Percentiles rank a stretch among this genome's conserved stretches.
phyloP scores from a whole-genome alignment of 208 protist genomes.

The Acanthamoeba lenticulata region DNA sequence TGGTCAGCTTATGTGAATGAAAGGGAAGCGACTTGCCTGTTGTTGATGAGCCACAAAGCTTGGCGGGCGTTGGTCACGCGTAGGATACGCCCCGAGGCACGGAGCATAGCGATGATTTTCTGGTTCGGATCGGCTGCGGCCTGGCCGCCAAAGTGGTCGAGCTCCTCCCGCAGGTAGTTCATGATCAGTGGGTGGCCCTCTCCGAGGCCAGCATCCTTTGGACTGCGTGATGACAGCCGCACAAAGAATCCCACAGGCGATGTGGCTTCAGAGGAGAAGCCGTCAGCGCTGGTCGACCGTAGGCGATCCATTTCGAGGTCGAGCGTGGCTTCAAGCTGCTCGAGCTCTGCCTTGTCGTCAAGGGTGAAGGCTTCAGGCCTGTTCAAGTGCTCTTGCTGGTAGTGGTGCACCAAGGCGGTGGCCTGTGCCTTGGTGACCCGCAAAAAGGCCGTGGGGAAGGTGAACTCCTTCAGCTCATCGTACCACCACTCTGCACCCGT shows the following conservation, averaged over 20 bases:
- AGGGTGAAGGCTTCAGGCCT: background rate
- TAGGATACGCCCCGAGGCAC: conserved; percentile 51
- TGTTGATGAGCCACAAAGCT: conserved; percentile 16
- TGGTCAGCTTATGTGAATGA: background rate
- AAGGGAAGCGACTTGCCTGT: background rate
- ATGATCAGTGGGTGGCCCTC: conserved; percentile 33
- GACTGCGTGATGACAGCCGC: conserved; percentile 62
- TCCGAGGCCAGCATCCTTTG: conserved; percentile 51
- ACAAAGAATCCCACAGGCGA: conserved; percentile 30
- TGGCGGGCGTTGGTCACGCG: conserved; percentile 2
- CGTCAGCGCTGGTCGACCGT: no score
- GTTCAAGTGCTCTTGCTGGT: conserved; percentile 4
- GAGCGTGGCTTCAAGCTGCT: background rate
- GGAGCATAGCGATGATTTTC: background rate
- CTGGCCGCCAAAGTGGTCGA: background rate
- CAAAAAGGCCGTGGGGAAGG: conserved; percentile 55
- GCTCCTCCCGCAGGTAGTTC: conserved; percentile 14
- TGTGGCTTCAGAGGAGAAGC: no score
- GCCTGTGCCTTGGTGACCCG: background rate
- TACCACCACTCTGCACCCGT: conserved; percentile 31
- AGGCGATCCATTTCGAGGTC: background rate
- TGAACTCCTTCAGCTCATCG: conserved; percentile 17
- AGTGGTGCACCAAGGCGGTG: conserved; percentile 15
- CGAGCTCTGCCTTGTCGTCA: background rate
- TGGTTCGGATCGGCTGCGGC: background rate